These are phyloP conservation scores for Mortierella alpina DNA, from an alignment of 192 early-diverging fungal species.

Conservation along the genomic window DNA sequence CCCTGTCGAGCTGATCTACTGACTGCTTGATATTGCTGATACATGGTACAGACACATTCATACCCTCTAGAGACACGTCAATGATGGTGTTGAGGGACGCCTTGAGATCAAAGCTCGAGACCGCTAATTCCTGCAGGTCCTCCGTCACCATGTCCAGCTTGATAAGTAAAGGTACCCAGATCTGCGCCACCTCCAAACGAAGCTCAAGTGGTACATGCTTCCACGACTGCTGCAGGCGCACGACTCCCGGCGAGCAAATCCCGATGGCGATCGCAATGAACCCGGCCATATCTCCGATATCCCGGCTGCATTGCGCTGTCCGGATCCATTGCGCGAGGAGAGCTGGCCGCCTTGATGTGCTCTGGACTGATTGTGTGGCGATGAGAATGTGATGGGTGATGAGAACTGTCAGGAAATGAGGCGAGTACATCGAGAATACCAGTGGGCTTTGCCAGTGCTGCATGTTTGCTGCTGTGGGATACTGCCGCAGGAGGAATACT, in stretches of 20 bases:
- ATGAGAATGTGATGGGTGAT: slow-evolving; percentile 75
- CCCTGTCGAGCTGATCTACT: slow-evolving; percentile 56
- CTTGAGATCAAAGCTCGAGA: slow-evolving; percentile 25
- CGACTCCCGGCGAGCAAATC: slow-evolving; percentile 72
- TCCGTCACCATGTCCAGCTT: slow-evolving; percentile 63
- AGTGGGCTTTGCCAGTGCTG: slow-evolving; percentile 45
- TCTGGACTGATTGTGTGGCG: slow-evolving; percentile 61
- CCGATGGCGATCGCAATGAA: slow-evolving; percentile 77
- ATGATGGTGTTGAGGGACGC: slow-evolving; percentile 17
- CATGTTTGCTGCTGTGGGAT: slow-evolving; percentile 34
- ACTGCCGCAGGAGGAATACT: slow-evolving; percentile 49
- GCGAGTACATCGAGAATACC: slow-evolving; percentile 58
- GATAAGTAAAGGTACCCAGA: slow-evolving; percentile 71
- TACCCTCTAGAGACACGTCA: slow-evolving; percentile 15
- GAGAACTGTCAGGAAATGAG: slow-evolving; percentile 79
- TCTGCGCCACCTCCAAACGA: slow-evolving; percentile 59
- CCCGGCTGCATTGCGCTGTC: slow-evolving; percentile 64
- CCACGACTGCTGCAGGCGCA: slow-evolving; percentile 78
- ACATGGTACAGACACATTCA: slow-evolving; percentile 62
- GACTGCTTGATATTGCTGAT: slow-evolving; percentile 70
- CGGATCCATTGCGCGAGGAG: slow-evolving; percentile 78
- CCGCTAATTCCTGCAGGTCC: slow-evolving; percentile 51
- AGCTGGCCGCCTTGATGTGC: slow-evolving; percentile 59
- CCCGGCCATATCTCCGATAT: slow-evolving; percentile 70
- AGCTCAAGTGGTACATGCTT: slow-evolving; percentile 63